These are phyloP conservation scores for Amaranthus hypochondriacus DNA, from an alignment of 148 eudicot species.

Conservation along the genomic window DNA sequence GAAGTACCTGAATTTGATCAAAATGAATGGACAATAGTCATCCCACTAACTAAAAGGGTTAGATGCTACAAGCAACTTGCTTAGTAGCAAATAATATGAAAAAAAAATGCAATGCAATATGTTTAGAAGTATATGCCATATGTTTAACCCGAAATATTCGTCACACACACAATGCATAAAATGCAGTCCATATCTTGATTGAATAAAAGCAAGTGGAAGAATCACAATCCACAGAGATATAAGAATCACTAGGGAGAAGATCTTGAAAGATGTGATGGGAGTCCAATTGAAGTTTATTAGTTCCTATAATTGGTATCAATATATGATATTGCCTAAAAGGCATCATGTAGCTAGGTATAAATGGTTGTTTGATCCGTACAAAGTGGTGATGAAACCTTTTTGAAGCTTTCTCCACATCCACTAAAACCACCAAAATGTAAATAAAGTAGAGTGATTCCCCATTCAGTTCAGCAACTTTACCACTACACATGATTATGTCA, in stretches of 20 bases:
- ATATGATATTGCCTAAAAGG: conserved; percentile 12
- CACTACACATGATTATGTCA: conserved; percentile 21
- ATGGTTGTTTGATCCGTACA: conserved; percentile 27
- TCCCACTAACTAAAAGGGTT: conserved; percentile 30
- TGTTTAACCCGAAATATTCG: conserved; percentile 14
- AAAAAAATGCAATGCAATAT: conserved; percentile 20
- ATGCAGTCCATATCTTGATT: conserved; percentile 26
- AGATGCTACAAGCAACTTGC: conserved; percentile 40
- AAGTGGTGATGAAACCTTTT: conserved; percentile 17
- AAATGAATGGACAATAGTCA: conserved; percentile 28
- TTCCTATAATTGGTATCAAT: conserved; percentile 19
- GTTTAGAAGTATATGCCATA: conserved; percentile 31
- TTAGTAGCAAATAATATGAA: conserved; percentile 16
- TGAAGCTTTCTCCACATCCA: conserved; percentile 15
- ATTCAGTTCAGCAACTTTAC: conserved; percentile 11
- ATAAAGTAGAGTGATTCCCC: conserved; percentile 24
- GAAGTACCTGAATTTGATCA: conserved; percentile 9
- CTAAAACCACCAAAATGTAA: conserved; percentile 17
- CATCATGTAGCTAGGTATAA: conserved; percentile 17
- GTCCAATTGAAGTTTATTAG: conserved; percentile 16
- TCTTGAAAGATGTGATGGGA: conserved; percentile 16
- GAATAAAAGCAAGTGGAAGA: conserved; percentile 43
- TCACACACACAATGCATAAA: conserved; percentile 8
- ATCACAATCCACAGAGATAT: conserved; percentile 32
- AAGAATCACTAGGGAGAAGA: conserved; percentile 25